Base-by-base conservation (phyloP, 129 eudicot genomes). In the Kitagawia praeruptora region DNA sequence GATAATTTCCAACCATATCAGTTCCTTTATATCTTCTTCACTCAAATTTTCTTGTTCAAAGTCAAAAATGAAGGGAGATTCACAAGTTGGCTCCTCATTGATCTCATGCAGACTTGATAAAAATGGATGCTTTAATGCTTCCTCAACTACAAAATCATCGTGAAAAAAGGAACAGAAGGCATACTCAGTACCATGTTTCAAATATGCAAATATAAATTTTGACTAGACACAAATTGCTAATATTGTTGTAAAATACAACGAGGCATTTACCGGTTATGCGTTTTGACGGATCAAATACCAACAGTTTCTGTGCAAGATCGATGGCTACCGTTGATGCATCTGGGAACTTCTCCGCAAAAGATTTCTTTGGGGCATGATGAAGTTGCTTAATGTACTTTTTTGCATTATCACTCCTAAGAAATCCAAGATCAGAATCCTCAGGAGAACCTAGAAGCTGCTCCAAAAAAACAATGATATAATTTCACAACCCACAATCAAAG, bases 391-490 rank as follows among this genome's bases (percentile, higher is more conserved):
- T 87, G 38, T 93, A 93, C 78, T 79, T 88, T 38, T 89, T 87
- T 61, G 96, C 97, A 82, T 82, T 91, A 14, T 91, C 93, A 74
- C 93, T 93, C 75, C 90, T 85, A 47, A 93, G 86, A 66, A 93
- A 93, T 28, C 98, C 97, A 76, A 93, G 97, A 86, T 93, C 96
- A 16, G 98, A 93, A 75, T 91, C 98, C 45, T 93, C 98, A 12
- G 98, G 97, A 51, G 97, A 85, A 75, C 98, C 98, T 41, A 93
- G 72, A 13, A 93, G 90, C 98, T 93, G 87, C 28, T 53, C 73
- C 8, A 66, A 8, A 41, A 53, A 18, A 53, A 53, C 8, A 23
- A 51, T 6, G 7, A 5, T 16, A 51, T 51, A 16, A 49, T 14
- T 14, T 49, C 54, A 49, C 54, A 16, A 49, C 6, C 6, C 54